Conservation (phyloP, 352 stramenopile genomes). For the Phytophthora ramorum region DNA sequence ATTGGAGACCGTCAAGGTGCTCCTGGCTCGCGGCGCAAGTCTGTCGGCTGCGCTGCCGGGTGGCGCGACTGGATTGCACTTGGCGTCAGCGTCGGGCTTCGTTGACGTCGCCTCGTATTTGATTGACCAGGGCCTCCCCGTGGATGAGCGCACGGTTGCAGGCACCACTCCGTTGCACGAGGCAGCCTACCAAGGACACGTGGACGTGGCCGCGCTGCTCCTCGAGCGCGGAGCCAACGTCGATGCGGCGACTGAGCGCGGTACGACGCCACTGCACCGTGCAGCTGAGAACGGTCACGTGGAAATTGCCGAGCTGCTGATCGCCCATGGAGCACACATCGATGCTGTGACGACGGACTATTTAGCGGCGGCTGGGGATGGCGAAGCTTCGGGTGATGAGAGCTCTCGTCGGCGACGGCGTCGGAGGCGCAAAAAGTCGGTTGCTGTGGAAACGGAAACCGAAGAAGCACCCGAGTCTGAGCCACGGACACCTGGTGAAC, state of each 20-base stretch:
- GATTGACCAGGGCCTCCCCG: constrained; percentile 43
- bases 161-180: constrained; percentile 64
- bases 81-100: constrained; percentile 57
- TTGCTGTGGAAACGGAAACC: constrained; percentile 29
- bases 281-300: constrained; percentile 62
- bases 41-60: constrained; percentile 50
- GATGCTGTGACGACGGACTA: constrained; percentile 67
- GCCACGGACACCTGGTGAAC: constrained; percentile 25
- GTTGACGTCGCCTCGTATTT: constrained; percentile 50
- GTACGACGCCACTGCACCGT: constrained; percentile 60
- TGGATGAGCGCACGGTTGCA: constrained; percentile 44
- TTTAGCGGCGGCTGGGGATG: constrained; percentile 28
- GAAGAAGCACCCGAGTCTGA: constrained; percentile 22
- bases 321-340: constrained; percentile 59
- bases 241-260: constrained; percentile 55
- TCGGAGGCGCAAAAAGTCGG: constrained; percentile 31
- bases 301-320: constrained; percentile 56
- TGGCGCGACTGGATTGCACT: constrained; percentile 54
- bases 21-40: constrained; percentile 53
- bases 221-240: constrained; percentile 51
- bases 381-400: constrained; percentile 9
- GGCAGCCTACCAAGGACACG: constrained; percentile 54
- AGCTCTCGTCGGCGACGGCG: constrained; percentile 19
- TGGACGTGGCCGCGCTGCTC: constrained; percentile 48
- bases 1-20: constrained; percentile 58